Base-by-base conservation (phyloP, 257 asterid species). In the Cinchona pubescens region DNA sequence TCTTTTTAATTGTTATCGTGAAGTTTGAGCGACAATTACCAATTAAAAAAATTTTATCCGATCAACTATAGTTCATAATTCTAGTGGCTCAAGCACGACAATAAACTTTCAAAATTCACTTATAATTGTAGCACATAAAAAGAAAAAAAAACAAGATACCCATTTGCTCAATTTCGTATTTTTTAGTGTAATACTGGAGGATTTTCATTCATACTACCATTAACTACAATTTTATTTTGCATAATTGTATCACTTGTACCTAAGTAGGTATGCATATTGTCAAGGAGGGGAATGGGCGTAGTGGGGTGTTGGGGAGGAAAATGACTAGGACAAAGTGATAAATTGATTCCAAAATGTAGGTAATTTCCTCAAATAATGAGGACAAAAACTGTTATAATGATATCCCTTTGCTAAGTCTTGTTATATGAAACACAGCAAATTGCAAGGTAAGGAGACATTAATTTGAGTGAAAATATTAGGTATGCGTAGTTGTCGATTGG, bases 371-470 rank as follows among this genome's bases (percentile, higher is more conserved):
- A 37, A 27, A 49, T 18, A 38, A 5, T 13, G 13, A 67, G 34
- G 51, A 40, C 68, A 38, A 15, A 21, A 7, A 53, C 21, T 29
- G n/a, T n/a, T n/a, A n/a, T 67, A 42, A 23, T 56, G 37, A 34
- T 18, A 32, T 55, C 68, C 48, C 68, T 32, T 53, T 18, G 10
- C n/a, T 13, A 37, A 51, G 65, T 43, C 8, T 3, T 18, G 67
- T 75, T 66, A 43, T 11, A 46, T 29, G 45, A 30, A 37, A 27
- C 37, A 67, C 15, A 67, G 64, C 69, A n/a, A 49, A 67, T 64
- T 53, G 79, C 70, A 3, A 42, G 55, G 55, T 64, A 72, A 49
- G 43, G 63, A 65, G 25, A 27, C 66, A 75, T 75, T 21, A 67
- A 40, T 67, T 48, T 4, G 18, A 7, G 60, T 42, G 69, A 43